Percentiles rank a stretch among this genome's conserved stretches.
These are phyloP conservation scores for Ceratobasidium sp. DNA, from an alignment of 1,284 basidiomycete species.

Conservation along the genomic window DNA sequence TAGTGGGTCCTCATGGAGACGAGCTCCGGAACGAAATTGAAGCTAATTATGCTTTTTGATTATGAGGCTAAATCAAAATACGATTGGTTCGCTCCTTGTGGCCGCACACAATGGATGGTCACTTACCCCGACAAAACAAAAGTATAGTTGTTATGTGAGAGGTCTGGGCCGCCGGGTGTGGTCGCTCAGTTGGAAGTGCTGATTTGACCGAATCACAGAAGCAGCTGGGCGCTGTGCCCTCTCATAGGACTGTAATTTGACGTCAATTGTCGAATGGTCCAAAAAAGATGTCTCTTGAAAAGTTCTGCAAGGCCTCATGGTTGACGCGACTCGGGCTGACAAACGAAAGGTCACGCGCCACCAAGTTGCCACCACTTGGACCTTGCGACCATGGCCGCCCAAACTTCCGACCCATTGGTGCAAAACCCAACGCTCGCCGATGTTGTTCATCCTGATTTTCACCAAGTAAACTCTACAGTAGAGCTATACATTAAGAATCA, in stretches of 20 bases:
- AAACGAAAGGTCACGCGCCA: constrained; percentile 9
- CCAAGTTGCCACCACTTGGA: constrained; percentile 1
- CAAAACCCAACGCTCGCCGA: constrained; percentile 53
- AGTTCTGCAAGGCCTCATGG: too few relatives aligned
- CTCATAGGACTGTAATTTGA: too few relatives aligned
- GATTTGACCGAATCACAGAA: not conserved
- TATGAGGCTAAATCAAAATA: constrained; percentile 5
- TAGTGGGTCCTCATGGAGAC: not conserved
- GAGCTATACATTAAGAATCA: constrained; percentile 86
- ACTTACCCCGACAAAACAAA: not conserved
- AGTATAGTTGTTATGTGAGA: not conserved
- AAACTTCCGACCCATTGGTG: constrained; percentile 4
- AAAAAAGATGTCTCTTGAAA: too few relatives aligned
- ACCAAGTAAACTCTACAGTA: constrained; percentile 88
- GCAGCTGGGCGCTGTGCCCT: too few relatives aligned
- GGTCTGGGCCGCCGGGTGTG: not conserved
- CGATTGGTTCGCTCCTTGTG: not conserved
- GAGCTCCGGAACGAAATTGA: not conserved
- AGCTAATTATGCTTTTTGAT: not conserved
- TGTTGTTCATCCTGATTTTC: constrained; percentile 86
- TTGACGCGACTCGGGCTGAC: too few relatives aligned
- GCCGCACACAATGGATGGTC: constrained; percentile 19
- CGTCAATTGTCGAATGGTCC: too few relatives aligned
- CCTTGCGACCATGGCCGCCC: constrained; percentile 18
- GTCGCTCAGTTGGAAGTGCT: not conserved